A percentile compares a stretch with the other conserved stretches of the same genome.
Conservation (phyloP, 2,329 filamentous ascomycete species). For the Phaeomoniella chlamydospora region DNA sequence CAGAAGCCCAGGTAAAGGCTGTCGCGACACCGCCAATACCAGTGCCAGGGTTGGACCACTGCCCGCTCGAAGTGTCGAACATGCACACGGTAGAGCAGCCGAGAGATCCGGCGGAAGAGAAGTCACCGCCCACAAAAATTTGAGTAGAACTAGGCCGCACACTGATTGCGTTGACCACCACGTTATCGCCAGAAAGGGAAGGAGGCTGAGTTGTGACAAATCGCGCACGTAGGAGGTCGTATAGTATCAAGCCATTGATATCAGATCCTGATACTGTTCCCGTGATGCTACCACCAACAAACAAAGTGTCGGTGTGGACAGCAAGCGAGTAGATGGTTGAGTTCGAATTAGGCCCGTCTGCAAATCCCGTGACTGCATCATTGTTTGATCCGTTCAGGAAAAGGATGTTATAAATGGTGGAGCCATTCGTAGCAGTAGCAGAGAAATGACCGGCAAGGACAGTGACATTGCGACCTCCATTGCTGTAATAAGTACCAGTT, state of each 20-base stretch:
- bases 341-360: conserved; percentile 48
- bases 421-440: conserved; percentile 52
- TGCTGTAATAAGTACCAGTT: conserved; percentile 63
- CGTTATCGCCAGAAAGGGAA: conserved; percentile 53
- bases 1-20: conserved; percentile 60
- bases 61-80: conserved; percentile 53
- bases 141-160: conserved; percentile 55
- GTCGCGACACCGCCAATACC: conserved; percentile 57
- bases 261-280: conserved; percentile 50
- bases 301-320: conserved; percentile 53
- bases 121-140: conserved; percentile 76
- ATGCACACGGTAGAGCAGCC: conserved; percentile 71
- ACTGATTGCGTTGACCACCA: conserved; percentile 63
- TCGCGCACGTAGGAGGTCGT: conserved; percentile 52
- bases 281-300: conserved; percentile 66
- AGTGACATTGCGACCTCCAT: conserved; percentile 61
- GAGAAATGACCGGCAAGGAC: conserved; percentile 79
- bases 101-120: conserved; percentile 68
- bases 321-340: conserved; percentile 65
- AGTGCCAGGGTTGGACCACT: conserved; percentile 70
- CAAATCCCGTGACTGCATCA: conserved; percentile 54
- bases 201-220: conserved; percentile 59
- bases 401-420: conserved; percentile 62
- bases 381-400: conserved; percentile 66
- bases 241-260: conserved; percentile 64